phyloP scores from a whole-genome alignment of 2,329 filamentous ascomycete genomes.

The Fusarium sp. region DNA sequence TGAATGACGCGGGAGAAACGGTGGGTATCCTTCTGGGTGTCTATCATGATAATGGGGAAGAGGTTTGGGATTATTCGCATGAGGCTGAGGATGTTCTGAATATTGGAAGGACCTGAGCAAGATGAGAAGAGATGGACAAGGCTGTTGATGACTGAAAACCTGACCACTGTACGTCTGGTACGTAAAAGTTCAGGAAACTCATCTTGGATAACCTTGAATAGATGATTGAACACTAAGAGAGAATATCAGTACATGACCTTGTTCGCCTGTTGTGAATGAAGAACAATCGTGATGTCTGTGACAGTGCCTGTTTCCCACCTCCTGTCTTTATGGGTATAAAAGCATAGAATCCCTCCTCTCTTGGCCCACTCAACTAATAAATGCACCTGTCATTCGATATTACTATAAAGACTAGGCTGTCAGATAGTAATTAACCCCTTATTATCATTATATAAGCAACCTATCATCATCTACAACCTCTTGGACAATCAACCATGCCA shows the following conservation, averaged over 20 bases:
- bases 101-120: neutral
- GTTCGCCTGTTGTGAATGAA: neutral
- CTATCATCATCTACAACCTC: neutral
- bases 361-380: too few species aligned
- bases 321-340: neutral
- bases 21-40: neutral
- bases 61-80: neutral
- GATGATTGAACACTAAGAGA: too few species aligned
- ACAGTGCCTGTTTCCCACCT: neutral
- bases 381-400: too few species aligned
- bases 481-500: neutral
- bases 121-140: neutral
- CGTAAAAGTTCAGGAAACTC: rapidly evolving
- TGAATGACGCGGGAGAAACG: neutral
- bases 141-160: neutral
- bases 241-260: neutral
- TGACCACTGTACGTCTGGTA: neutral
- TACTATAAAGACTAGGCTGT: too few species aligned
- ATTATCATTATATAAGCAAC: neutral
- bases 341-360: rapidly evolving
- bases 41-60: neutral
- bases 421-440: too few species aligned
- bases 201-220: neutral
- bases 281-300: neutral
- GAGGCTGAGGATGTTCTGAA: neutral